Evolutionary conservation across 345 rosid genomes (phyloP), one percentile per base, ranked within the genome.

Genomic region (Aurinia saxatilis): DNA sequence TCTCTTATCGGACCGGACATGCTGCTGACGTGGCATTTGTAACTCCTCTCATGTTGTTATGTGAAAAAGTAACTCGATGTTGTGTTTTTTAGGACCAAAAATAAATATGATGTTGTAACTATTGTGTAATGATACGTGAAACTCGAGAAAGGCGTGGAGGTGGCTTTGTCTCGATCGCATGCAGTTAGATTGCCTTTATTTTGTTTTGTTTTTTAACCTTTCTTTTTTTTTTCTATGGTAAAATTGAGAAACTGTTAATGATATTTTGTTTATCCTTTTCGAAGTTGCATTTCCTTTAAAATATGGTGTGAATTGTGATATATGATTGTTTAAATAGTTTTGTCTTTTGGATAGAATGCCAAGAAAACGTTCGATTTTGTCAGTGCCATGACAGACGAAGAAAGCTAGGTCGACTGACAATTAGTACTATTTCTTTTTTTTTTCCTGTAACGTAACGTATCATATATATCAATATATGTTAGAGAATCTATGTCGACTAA

Each of bases 1-100:
- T 55, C 60, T 75, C 39, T 62, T 82, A 29, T 71, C 77, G 56
- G 70, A 71, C 18, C 64, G 70, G 65, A 63, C 12, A 10, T 42
- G 58, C 31, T 70, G 58, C 31, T 70, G 69, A 70, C 69, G 69
- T 70, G 63, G 35, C 16, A 34, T 59, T 23, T 2, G 9, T 41
- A n/a, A n/a, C n/a, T n/a, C n/a, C n/a, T n/a, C n/a, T n/a, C n/a
- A 1, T 16, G 7, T 59, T 16, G 30, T 3, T 15, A 34, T 42
- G 11, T 63, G 4, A 12, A 33, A 6, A 3, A 10, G 13, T 8
- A 36, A 11, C 10, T 49, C 3, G 27, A n/a, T 15, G 40, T 36
- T 48, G 19, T 48, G 23, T 36, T 30, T 41, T 66, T 41, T 25
- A 52, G 47, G 73, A 68, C 56, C 37, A 46, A 38, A 48, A 11